Conservation (phyloP, 345 rosid genomes). For the Trapa incisa region DNA sequence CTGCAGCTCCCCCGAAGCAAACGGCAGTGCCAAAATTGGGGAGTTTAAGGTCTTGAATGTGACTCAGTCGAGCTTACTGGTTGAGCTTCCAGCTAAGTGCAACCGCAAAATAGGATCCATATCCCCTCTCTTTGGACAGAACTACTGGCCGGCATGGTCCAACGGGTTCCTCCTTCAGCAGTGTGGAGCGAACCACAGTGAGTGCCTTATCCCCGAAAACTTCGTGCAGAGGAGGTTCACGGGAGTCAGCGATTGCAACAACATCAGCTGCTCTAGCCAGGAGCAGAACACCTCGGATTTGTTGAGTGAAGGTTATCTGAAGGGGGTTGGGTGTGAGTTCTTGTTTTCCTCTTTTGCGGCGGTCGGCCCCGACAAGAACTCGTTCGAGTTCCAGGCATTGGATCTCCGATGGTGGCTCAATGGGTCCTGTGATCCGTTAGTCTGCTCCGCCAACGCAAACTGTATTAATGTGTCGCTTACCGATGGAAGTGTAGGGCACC, state of each 20-base stretch:
- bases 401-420: constrained; percentile 68
- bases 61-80: constrained; percentile 27
- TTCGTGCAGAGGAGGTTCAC: constrained; percentile 16
- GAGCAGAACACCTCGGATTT: constrained; percentile 10
- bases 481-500: constrained; percentile 17
- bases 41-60: constrained; percentile 40
- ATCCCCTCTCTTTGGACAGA: constrained; percentile 18
- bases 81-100: constrained; percentile 35
- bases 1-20: constrained; percentile 14
- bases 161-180: constrained; percentile 53
- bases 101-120: constrained; percentile 21
- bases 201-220: constrained; percentile 29
- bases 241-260: constrained; percentile 11
- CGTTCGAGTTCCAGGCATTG: constrained; percentile 38
- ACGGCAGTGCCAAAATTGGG: constrained; percentile 21
- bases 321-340: constrained; percentile 17
- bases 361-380: constrained; percentile 14
- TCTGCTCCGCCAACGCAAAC: constrained; percentile 24
- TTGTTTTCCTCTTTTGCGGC: constrained; percentile 48
- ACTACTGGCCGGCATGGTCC: constrained; percentile 30
- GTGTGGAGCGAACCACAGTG: constrained; percentile 11
- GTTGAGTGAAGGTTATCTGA: constrained; percentile 12
- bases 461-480: constrained; percentile 8
- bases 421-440: constrained; percentile 12
- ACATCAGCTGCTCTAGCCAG: constrained; percentile 33